Percentiles rank a stretch among this genome's conserved stretches.
Conservation (phyloP, 805 yeast genomes). For the Candida ulmi region DNA sequence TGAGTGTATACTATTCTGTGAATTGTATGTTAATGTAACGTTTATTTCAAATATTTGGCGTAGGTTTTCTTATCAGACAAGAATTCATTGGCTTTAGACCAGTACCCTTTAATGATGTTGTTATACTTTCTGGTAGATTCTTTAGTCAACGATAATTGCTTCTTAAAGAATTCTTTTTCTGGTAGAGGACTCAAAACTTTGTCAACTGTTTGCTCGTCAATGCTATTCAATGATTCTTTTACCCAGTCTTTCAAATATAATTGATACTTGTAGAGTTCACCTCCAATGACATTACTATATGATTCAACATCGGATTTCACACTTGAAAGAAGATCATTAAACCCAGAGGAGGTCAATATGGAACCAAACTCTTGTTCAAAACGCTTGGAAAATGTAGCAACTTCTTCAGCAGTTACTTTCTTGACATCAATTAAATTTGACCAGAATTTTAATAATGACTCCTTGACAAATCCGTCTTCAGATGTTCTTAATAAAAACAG, state of each 20-base stretch:
- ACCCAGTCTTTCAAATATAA: constrained; percentile 47
- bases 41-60: constrained; percentile 5
- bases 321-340: constrained; percentile 42
- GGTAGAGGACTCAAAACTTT: constrained; percentile 22
- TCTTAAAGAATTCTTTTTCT: constrained; percentile 40
- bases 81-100: constrained; percentile 58
- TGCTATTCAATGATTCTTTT: constrained; percentile 20
- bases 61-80: constrained; percentile 22
- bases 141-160: constrained; percentile 54
- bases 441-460: constrained; percentile 51
- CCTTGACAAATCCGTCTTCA: constrained; percentile 47
- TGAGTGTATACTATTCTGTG: neutral
- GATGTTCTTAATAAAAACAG: constrained; percentile 25
- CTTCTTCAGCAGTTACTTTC: constrained; percentile 39
- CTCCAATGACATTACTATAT: constrained; percentile 47
- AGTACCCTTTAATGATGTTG: constrained; percentile 53
- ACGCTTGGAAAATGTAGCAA: constrained; percentile 25
- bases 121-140: constrained; percentile 55
- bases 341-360: constrained; percentile 27
- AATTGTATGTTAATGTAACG: neutral
- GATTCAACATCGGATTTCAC: constrained; percentile 56
- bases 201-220: constrained; percentile 23
- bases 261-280: constrained; percentile 44
- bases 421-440: constrained; percentile 38
- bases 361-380: constrained; percentile 25